Evolutionary conservation across 73 alveolate species (phyloP).

Genomic region (Symbiodinium natans): DNA sequence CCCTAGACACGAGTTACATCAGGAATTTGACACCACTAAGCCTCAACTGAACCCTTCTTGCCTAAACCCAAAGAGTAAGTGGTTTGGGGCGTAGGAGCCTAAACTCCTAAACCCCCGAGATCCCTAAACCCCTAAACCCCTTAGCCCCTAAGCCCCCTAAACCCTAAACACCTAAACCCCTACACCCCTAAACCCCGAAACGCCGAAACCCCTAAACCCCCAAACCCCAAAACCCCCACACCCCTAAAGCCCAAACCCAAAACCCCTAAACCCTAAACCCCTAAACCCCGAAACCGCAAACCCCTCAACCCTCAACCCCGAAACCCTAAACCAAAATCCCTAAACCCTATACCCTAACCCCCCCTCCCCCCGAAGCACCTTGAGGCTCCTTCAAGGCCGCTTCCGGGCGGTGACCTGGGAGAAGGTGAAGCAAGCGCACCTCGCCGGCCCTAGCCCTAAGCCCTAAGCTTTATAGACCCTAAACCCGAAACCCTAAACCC

Average conservation of each 20-base stretch:
- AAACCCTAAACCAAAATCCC: neutral
- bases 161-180: too few species aligned
- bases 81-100: too few species aligned
- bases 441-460: neutral
- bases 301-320: neutral
- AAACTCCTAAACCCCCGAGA: too few species aligned
- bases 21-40: too few species aligned
- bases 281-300: neutral
- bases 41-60: too few species aligned
- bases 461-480: neutral
- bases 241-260: neutral
- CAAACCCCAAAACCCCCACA: too few species aligned
- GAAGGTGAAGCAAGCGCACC: neutral
- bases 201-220: neutral
- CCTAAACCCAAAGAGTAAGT: too few species aligned
- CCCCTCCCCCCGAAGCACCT: neutral
- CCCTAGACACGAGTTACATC: too few species aligned
- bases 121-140: too few species aligned
- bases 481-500: too few species aligned
- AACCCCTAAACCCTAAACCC: neutral
- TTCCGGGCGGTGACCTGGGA: conserved; percentile 9
- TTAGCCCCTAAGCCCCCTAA: too few species aligned
- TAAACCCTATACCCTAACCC: neutral
- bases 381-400: neutral
- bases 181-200: too few species aligned